phyloP scores from a whole-genome alignment of 768 basidiomycete genomes.

The Mycena crocata region DNA sequence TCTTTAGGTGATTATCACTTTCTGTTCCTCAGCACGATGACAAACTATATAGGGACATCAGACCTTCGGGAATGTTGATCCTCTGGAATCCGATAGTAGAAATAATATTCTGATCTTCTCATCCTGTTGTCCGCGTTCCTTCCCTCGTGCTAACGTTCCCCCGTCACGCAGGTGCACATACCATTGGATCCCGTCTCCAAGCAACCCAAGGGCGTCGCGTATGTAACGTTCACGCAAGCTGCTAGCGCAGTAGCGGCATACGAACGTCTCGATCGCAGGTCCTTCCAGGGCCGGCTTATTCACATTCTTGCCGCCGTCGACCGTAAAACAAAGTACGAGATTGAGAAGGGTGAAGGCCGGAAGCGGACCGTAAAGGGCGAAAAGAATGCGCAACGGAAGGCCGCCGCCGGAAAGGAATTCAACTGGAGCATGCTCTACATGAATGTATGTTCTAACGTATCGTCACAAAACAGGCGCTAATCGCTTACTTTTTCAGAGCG shows the following conservation, averaged over 20 bases:
- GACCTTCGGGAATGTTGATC: constrained; percentile 54
- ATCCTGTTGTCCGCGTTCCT: background rate
- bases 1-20: constrained; percentile 44
- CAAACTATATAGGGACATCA: constrained; percentile 51
- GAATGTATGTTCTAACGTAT: constrained; percentile 80
- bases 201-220: constrained; percentile 63
- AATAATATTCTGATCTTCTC: constrained; percentile 48
- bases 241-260: constrained; percentile 72
- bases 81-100: constrained; percentile 60
- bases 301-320: constrained; percentile 92
- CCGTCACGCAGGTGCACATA: constrained; percentile 56
- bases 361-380: constrained; percentile 71
- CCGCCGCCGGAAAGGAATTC: constrained; percentile 79
- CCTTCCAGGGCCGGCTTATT: constrained; percentile 91
- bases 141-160: constrained; percentile 22
- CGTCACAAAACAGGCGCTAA: constrained; percentile 30
- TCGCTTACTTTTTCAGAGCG: constrained; percentile 66
- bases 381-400: constrained; percentile 71
- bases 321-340: constrained; percentile 59
- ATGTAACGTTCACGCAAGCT: constrained; percentile 57
- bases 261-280: constrained; percentile 79
- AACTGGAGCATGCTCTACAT: constrained; percentile 96
- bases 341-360: constrained; percentile 55
- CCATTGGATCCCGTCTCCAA: constrained; percentile 59
- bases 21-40: constrained; percentile 40